Evolutionary conservation across 352 stramenopile genomes (phyloP), one percentile per base, ranked within the genome.

Genomic region (Halophytophthora polymorphica): DNA sequence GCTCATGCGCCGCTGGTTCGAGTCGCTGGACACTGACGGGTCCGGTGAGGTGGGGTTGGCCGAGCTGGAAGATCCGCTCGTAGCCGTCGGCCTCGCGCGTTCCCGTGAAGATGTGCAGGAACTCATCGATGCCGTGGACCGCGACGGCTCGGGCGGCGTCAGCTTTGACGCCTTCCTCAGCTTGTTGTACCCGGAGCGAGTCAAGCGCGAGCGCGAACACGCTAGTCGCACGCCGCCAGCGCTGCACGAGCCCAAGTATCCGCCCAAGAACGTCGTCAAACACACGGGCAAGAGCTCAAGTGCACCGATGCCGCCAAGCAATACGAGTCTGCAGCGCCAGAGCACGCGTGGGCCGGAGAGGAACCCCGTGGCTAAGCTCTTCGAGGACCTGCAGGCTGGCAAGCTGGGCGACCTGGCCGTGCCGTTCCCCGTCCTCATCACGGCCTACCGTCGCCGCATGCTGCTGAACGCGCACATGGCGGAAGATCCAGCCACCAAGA

Each of bases 391-490:
- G 36, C 79, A 90, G 55, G 75, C 69, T 21, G 83, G 83, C 8
- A 89, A 88, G 46, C 68, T 93, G 1, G 83, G 83, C 0, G 80
- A 93, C 58, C 49, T 90, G 17, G 69, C 74, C 14, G 73, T 90
- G 23, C 77, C 76, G 6, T 91, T 93, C 25, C 78, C 83, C 1
- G 70, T 88, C 17, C 63, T 91, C 21, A 92, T 92, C 65, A 89
- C 78, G 3, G 83, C 83, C 11, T 91, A 90, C 25, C 64, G 83
- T 8, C 64, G 83, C 4, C 75, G 79, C 3, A 90, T 93, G 82
- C 64, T 90, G 8, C 58, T 93, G n/a, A 86, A 90, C 35, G 82
- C 82, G 0, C 82, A 93, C 70, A 93, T 93, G 82, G 71, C 79
- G 10, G 77, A 80, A 11, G 81, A 89, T 44, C 51, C 73, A 0